Evolutionary conservation across 83 land plant species (phyloP).

Genomic region (Thuja plicata): DNA sequence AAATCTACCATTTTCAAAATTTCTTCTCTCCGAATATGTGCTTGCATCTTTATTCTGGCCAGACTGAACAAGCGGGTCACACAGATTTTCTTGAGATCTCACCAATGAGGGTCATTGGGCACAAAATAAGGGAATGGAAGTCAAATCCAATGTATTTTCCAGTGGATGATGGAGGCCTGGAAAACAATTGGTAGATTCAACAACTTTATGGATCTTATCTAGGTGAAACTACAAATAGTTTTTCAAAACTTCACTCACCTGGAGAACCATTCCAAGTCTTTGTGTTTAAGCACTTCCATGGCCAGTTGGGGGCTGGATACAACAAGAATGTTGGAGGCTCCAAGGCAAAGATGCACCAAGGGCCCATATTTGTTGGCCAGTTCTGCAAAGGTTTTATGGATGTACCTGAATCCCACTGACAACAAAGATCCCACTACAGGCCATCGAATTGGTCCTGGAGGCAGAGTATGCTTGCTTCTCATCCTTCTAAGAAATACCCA

Average conservation of each 20-base stretch:
- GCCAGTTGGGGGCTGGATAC: conserved; percentile 11
- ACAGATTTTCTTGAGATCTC: conserved; percentile 31
- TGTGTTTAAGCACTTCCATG: not conserved
- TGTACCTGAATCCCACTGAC: not conserved
- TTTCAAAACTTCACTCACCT: not conserved
- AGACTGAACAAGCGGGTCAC: conserved; percentile 33
- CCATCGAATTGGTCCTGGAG: not conserved
- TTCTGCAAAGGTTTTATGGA: not conserved
- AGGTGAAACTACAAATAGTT: not conserved
- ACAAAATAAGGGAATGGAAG: conserved; percentile 24
- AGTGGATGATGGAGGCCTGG: conserved; percentile 29
- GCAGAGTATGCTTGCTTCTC: not conserved
- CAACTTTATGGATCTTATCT: no score
- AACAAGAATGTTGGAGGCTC: not conserved
- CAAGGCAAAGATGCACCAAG: conserved; percentile 12
- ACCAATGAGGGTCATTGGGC: conserved; percentile 52
- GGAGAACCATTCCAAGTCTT: conserved; percentile 6
- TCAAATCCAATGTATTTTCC: conserved; percentile 36
- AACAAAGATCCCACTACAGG: not conserved
- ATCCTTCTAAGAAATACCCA: not conserved
- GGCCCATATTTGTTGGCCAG: conserved; percentile 12
- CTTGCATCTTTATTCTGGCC: conserved; percentile 23
- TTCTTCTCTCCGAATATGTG: conserved; percentile 15
- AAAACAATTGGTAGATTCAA: not conserved
- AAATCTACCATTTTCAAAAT: not conserved